Base-by-base conservation (phyloP, 352 stramenopile species). In the Globisporangium viniferum region DNA sequence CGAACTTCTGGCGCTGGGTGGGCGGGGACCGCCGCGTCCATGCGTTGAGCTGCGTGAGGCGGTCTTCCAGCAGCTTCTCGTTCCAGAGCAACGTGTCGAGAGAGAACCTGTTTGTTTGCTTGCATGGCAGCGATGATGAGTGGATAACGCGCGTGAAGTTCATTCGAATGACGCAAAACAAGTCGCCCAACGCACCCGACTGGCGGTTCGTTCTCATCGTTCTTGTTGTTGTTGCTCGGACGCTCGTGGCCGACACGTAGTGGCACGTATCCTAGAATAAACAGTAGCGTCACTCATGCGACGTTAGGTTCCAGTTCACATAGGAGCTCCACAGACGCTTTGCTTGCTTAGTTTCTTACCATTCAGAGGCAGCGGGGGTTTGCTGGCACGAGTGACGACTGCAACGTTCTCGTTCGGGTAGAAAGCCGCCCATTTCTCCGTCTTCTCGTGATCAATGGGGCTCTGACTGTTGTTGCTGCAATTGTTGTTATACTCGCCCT, bases 81-180 rank as follows among this genome's bases (percentile, higher is more conserved):
- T 73, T 73, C 85, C 85, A 93, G 55, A 91, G 62, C 62, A 91
- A 62, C 27, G 85, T 93, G 62, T 93, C 85, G 53, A 90, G 67
- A 29, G 82, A 91, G 65, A 91, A 90, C 0, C 85, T 93, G 61
- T 27, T 66, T 8, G 3, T 35, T 46, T 46, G 36, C 29, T 39
- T 15, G 27, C 8, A 24, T 24, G 20, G 33, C 18, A 58, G 27
- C 9, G 39, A 24, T 59, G 31, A 41, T 53, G 35, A 8, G 12
- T 12, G 18, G 7, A n/a, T 22, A 46, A 6, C 29, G n/a, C 33
- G 48, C 55, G 55, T 15, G 22, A 20, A 20, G 15, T 39, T 15
- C 14, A 36, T 27, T 7, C 3, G n/a, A 35, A 18, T 15, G 14
- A 8, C 24, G 2, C 5, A 22, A 5, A 46, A 5, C 10, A 10